A percentile compares a stretch with the other conserved stretches of the same genome.
Conservation (phyloP, 805 yeast genomes). For the Lachancea kluyveri region DNA sequence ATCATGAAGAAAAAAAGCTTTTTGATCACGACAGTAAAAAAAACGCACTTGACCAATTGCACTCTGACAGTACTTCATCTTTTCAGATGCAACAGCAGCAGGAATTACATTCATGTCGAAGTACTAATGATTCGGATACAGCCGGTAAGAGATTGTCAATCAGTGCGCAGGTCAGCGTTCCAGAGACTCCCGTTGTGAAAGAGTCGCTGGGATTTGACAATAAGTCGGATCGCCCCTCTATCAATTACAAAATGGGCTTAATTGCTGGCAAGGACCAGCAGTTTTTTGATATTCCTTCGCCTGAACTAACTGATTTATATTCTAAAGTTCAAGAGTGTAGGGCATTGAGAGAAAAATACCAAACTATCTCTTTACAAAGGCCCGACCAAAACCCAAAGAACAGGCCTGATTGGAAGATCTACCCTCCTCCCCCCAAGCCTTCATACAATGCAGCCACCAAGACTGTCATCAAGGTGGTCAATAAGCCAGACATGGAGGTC, state of each 20-base stretch:
- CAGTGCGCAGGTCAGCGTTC: slow-evolving; percentile 22
- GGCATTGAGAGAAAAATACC: slow-evolving; percentile 70
- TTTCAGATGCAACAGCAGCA: not conserved
- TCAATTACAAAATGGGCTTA: slow-evolving; percentile 39
- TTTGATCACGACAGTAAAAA: slow-evolving; percentile 28
- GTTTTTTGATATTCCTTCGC: slow-evolving; percentile 54
- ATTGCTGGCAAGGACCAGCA: slow-evolving; percentile 44
- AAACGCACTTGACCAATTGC: slow-evolving; percentile 20
- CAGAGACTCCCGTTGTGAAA: slow-evolving; percentile 16
- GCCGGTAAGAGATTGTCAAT: slow-evolving; percentile 17
- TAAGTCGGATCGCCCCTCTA: slow-evolving; percentile 8
- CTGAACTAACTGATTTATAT: slow-evolving; percentile 60
- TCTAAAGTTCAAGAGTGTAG: slow-evolving; percentile 60
- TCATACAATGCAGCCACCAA: slow-evolving; percentile 64
- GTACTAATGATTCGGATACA: slow-evolving; percentile 1
- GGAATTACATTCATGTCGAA: too few relatives aligned
- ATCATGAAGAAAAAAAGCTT: slow-evolving; percentile 27
- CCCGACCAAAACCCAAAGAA: slow-evolving; percentile 84
- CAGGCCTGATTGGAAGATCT: slow-evolving; percentile 62
- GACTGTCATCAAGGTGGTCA: slow-evolving; percentile 39
- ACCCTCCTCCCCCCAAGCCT: slow-evolving; percentile 93
- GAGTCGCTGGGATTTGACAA: slow-evolving; percentile 6
- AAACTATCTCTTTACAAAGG: slow-evolving; percentile 62
- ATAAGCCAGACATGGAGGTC: slow-evolving; percentile 36
- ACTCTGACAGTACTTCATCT: slow-evolving; percentile 2